These are phyloP conservation scores for Ilyonectria sp. DNA, from an alignment of 2,329 filamentous ascomycete species.

Conservation along the genomic window DNA sequence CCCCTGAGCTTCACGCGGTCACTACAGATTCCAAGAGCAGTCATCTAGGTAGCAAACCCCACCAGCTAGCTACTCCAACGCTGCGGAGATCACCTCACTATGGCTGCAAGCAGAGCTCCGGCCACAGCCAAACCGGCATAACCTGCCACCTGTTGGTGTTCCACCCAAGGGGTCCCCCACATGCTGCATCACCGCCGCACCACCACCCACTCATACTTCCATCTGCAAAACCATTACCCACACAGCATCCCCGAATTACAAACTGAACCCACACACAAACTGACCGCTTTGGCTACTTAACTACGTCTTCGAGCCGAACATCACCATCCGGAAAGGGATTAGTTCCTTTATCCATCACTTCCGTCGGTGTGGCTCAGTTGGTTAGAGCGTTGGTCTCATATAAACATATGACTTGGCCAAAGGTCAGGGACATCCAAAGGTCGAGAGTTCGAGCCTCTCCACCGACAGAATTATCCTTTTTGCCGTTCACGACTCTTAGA, in stretches of 20 bases:
- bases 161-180: too few species aligned
- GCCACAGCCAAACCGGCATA: too few species aligned
- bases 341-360: neutral
- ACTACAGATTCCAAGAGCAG: neutral
- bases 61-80: neutral
- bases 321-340: slow-evolving; percentile 34
- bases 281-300: slow-evolving; percentile 9
- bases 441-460: slow-evolving; percentile 51
- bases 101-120: too few species aligned
- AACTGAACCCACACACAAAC: neutral
- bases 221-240: neutral
- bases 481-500: neutral
- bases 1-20: neutral
- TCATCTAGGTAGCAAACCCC: neutral
- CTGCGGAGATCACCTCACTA: too few species aligned
- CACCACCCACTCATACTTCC: neutral
- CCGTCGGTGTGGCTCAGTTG: slow-evolving; percentile 50
- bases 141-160: too few species aligned
- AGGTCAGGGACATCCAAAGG: slow-evolving; percentile 48
- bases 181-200: too few species aligned
- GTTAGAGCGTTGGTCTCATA: slow-evolving; percentile 51
- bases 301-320: neutral
- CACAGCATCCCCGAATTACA: neutral
- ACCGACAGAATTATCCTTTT: slow-evolving; percentile 37
- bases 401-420: slow-evolving; percentile 38